These are phyloP conservation scores for Saccharomyces hybrid DNA, from an alignment of 1,139 yeast species.

Conservation along the genomic window DNA sequence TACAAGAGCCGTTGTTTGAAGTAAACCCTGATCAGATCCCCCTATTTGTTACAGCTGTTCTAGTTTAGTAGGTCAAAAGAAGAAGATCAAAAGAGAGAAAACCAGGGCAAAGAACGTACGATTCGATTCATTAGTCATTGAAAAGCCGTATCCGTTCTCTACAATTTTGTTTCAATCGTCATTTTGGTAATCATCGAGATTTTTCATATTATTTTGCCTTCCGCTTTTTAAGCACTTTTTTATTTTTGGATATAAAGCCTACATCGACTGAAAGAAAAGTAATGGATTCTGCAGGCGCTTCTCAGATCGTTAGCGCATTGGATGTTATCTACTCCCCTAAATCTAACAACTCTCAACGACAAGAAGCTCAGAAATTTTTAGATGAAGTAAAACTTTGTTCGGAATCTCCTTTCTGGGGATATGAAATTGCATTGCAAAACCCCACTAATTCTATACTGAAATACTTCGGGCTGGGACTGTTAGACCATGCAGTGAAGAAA, in stretches of 20 bases:
- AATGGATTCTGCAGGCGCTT: constrained; percentile 61
- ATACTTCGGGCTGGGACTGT: constrained; percentile 79
- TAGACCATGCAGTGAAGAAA: constrained; percentile 62
- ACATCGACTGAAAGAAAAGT: background rate
- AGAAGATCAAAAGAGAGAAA: background rate
- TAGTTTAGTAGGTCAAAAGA: background rate
- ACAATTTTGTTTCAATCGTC: background rate
- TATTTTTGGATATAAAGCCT: background rate
- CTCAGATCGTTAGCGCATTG: constrained; percentile 68
- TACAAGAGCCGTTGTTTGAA: background rate
- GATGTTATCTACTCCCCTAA: constrained; percentile 70
- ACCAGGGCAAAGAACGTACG: background rate
- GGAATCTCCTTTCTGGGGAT: constrained; percentile 91
- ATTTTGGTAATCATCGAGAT: background rate
- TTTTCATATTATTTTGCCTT: background rate
- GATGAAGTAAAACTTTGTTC: constrained; percentile 69
- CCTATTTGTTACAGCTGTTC: background rate
- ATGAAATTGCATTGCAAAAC: constrained; percentile 65
- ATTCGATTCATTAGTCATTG: background rate
- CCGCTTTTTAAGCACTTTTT: background rate
- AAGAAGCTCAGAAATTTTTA: constrained; percentile 64
- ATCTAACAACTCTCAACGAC: constrained; percentile 56
- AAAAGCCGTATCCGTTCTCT: background rate
- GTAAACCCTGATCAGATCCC: background rate
- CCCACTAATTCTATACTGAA: constrained; percentile 63